Evolutionary conservation across 495 filamentous ascomycete genomes (phyloP), one percentile per base, ranked within the genome.

Genomic region (Aspergillus saccharolyticus): DNA sequence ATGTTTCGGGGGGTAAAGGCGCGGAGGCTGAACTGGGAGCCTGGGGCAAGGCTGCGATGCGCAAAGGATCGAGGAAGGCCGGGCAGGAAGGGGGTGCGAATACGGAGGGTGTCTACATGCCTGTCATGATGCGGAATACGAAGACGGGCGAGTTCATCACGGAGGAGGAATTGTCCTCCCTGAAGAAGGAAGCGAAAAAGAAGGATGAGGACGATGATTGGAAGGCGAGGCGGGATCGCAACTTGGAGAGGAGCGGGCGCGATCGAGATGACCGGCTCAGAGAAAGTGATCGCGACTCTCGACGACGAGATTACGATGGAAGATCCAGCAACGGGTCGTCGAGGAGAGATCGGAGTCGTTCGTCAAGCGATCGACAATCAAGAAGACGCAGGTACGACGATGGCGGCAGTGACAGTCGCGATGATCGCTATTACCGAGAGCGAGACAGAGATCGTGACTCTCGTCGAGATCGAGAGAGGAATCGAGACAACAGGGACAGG

Each of bases 11-110:
- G 19, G 81, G 82, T 2, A 88, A 86, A 64, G 87, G 88, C 18
- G 85, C 83, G 14, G 89, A 88, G 44, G 83, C 87, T 44, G 91
- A 96, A 60, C 65, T 88, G 15, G 89, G 89, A 3, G 83, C 83
- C 0, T 90, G 88, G 85, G 87, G 84, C 1, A 88, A 86, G 66
- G 79, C 79, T 5, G 81, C 82, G 30, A 88, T 84, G 73, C 78
- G 79, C 61, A 78, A 79, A 56, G 73, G 75, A 44, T 78, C 78
- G 7, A 73, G 74, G 54, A 81, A 80, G 58, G 69, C 73, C 52
- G 77, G 72, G 21, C 69, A 75, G 55, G 65, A 73, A 3, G 67
- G 68, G 21, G 70, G 66, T 24, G 57, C 61, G 1, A 74, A 67
- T 33, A 73, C 71, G 16, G 80, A 85, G 54, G 77, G 80, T 46